phyloP scores from a whole-genome alignment of 2,329 filamentous ascomycete species.

The Dactylonectria macrodidyma region DNA sequence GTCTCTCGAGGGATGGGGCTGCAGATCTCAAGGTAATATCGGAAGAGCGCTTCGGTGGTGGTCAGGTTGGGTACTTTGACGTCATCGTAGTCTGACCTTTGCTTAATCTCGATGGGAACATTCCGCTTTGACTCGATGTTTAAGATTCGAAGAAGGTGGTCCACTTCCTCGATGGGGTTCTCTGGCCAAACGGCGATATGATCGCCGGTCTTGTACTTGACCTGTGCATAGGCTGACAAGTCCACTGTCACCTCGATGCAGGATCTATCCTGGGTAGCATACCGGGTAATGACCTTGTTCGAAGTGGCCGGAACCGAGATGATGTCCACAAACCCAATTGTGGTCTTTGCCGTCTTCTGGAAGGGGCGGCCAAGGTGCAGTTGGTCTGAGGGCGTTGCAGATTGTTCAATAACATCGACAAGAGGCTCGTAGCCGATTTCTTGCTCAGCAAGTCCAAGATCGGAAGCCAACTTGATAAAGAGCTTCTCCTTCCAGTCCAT shows the following conservation, averaged over 20 bases:
- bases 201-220: constrained; percentile 31
- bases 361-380: constrained; percentile 14
- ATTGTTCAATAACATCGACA: constrained; percentile 18
- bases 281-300: constrained; percentile 12
- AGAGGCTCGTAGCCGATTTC: constrained; percentile 22
- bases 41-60: constrained; percentile 20
- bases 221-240: constrained; percentile 14
- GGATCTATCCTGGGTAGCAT: constrained; percentile 11
- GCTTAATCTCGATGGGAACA: constrained; percentile 2
- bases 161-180: constrained; percentile 16
- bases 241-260: constrained; percentile 30
- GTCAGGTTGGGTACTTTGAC: constrained; percentile 21
- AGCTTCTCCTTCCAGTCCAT: constrained; percentile 27
- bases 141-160: constrained; percentile 6
- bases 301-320: constrained; percentile 19
- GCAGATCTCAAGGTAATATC: constrained; percentile 25
- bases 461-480: constrained; percentile 11
- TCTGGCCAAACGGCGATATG: constrained; percentile 31
- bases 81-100: constrained; percentile 17
- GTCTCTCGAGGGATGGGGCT: constrained; percentile 23
- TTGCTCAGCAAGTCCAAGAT: constrained; percentile 20
- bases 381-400: background rate
- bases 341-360: constrained; percentile 7
- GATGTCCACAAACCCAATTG: background rate
- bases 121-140: background rate